Evolutionary conservation across 306 rosid species (phyloP), one percentile per base, ranked within the genome.

Genomic region (Vigna angularis): DNA sequence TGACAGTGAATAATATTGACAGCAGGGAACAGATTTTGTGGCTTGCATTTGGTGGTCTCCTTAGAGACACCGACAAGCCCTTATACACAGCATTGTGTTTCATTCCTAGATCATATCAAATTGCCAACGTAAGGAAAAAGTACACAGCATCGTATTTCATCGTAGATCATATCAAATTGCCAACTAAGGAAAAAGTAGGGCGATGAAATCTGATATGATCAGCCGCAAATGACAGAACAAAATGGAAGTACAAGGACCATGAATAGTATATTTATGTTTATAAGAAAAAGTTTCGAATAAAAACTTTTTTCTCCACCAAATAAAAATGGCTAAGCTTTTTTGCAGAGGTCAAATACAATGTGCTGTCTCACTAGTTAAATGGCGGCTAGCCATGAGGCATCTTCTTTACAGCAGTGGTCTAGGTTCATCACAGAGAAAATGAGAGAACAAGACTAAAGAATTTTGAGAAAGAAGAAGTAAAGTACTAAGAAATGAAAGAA

Each of bases 331-430:
- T 51, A 6, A 72, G 28, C 49, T 30, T 51, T 32, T 32, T 48
- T 11, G 32, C 0, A 52, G 28, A 26, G 18, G 45, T 73, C 45
- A 58, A 44, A 59, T 48, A 9, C 2, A 22, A 47, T 55, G 9
- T 28, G 79, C 48, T 74, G 48, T 30, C n/a, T 44, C 44, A 62
- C 72, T 30, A n/a, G 3, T 6, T 42, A 15, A 59, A 32, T 59
- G 62, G 79, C 36, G 26, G 79, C 79, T 74, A 59, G 2, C 63
- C 42, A 24, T 4, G 18, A 11, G 48, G 67, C 57, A 77, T 77
- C 45, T 76, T 51, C 74, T 62, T 75, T 77, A 24, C 22, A 30
- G 24, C 47, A 77, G 6, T n/a, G 74, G 66, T 40, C 16, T 66
- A 76, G 20, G 34, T 76, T 76, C 47, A 24, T 20, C 48, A 3